Base-by-base conservation (phyloP, 305 asterid species). In the Fraxinus angustifolia region DNA sequence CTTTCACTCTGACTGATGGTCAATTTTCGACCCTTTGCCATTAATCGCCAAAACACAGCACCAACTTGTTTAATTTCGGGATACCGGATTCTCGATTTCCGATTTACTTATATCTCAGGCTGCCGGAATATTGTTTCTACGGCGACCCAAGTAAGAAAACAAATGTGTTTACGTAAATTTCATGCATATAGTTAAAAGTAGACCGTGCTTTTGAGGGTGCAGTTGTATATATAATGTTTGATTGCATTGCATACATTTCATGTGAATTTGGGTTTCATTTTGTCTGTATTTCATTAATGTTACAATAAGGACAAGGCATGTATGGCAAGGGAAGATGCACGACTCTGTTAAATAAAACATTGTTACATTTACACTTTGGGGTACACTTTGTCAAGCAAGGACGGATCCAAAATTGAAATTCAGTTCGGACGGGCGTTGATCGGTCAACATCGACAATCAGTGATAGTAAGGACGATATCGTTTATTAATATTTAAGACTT, bases 21-120 rank as follows among this genome's bases (percentile, higher is more conserved):
- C 70, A 93, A 71, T 81, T 89, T 91, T 19, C 99, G 91, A 70
- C 97, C 98, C 86, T 91, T 95, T 1, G 93, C 97, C 98, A 93
- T 93, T 35, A 74, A 79, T 73, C 17, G 33, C 72, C 12, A 26
- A 8, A 23, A 62, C 34, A 26, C 14, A 21, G 16, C n/a, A 21
- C 72, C 34, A 26, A 26, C 72, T 23, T 62, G 2, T 8, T 14
- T 35, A 76, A 8, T 50, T 79, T n/a, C 81, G 19, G 65, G 30
- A 72, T 23, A 76, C 89, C 90, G 85, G 89, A 82, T 82, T 82
- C 77, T 76, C 82, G 68, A 78, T 78, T 82, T 83, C 31, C 88
- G 82, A 87, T 85, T 75, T 53, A 82, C 67, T 82, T 31, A 35
- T 6, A 23, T 31, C 34, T 56, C 14, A 36, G 86, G 81, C 76